Percentiles rank a stretch among this genome's conserved stretches.
phyloP scores from a whole-genome alignment of 108 stramenopile genomes.

The Cyclotella baltica region DNA sequence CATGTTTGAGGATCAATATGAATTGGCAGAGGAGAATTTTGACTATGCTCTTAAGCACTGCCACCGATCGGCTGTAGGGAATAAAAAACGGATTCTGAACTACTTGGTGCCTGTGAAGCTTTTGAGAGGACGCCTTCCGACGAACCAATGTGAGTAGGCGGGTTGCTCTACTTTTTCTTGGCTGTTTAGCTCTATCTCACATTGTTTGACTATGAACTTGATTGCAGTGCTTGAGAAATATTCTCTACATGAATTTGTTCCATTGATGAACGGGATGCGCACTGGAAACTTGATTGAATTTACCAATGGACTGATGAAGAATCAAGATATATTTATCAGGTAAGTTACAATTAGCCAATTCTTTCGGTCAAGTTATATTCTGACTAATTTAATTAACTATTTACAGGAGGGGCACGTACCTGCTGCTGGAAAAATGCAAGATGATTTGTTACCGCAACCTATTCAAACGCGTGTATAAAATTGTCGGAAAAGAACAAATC shows the following conservation, averaged over 20 bases:
- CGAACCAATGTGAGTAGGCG: slow-evolving; percentile 61
- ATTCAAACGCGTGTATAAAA: slow-evolving; percentile 85
- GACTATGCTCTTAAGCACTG: slow-evolving; percentile 90
- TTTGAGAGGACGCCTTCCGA: slow-evolving; percentile 85
- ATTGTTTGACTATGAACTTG: not conserved
- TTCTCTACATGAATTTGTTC: slow-evolving; percentile 77
- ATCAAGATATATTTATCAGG: slow-evolving; percentile 87
- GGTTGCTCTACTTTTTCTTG: slow-evolving; percentile 16
- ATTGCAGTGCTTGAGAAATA: slow-evolving; percentile 85
- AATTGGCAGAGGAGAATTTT: slow-evolving; percentile 85
- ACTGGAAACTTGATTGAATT: slow-evolving; percentile 93
- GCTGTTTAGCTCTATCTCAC: not conserved
- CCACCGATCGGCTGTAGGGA: slow-evolving; percentile 65
- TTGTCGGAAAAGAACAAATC: slow-evolving; percentile 79
- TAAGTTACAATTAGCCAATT: slow-evolving; percentile 15
- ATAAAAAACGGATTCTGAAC: slow-evolving; percentile 89
- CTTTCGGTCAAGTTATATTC: not conserved
- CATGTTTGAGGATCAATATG: slow-evolving; percentile 96
- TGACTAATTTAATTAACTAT: slow-evolving; percentile 7
- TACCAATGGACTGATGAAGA: slow-evolving; percentile 74
- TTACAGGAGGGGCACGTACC: slow-evolving; percentile 86
- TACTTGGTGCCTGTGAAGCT: slow-evolving; percentile 94
- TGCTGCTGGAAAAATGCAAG: slow-evolving; percentile 94
- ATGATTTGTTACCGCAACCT: slow-evolving; percentile 95
- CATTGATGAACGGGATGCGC: slow-evolving; percentile 76